Conservation (phyloP, 2,329 filamentous ascomycete species). For the Elsinoe ampelina region DNA sequence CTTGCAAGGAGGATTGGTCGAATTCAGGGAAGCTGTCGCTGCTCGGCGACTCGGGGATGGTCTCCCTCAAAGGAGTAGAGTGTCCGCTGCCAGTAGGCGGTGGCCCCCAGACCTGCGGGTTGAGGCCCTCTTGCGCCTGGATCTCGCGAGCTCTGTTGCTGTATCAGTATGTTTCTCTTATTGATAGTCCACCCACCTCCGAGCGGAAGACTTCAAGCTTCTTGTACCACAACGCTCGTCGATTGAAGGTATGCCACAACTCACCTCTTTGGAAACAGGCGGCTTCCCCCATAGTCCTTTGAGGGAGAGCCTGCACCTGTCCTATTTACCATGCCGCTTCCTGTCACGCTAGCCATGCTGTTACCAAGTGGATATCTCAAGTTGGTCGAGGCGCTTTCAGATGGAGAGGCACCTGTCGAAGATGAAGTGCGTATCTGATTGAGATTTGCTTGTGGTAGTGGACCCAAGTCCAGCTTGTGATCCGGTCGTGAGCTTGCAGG, state of each 20-base stretch:
- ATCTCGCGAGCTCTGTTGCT: constrained; percentile 75
- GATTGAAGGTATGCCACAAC: constrained; percentile 26
- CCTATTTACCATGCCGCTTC: constrained; percentile 49
- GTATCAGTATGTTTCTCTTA: no score
- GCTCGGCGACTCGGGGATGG: constrained; percentile 91
- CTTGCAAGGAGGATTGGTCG: constrained; percentile 55
- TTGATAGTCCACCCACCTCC: background rate
- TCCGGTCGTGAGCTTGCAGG: constrained; percentile 60
- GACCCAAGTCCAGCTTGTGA: constrained; percentile 73
- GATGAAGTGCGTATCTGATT: constrained; percentile 65
- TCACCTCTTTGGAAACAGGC: constrained; percentile 89
- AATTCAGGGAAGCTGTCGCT: constrained; percentile 90
- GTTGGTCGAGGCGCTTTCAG: constrained; percentile 57
- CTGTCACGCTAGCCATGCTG: constrained; percentile 45
- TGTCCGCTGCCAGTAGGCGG: constrained; percentile 93
- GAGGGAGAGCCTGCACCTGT: constrained; percentile 93
- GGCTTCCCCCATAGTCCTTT: constrained; percentile 66
- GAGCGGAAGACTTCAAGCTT: background rate
- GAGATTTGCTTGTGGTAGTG: constrained; percentile 59
- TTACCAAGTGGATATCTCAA: constrained; percentile 65
- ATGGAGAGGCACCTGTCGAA: constrained; percentile 70
- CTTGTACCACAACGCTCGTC: background rate
- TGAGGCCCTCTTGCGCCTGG: constrained; percentile 86
- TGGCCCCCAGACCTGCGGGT: constrained; percentile 73
- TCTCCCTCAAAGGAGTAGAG: constrained; percentile 91